Evolutionary conservation across 495 filamentous ascomycete species (phyloP).

Genomic region (Neurospora sp.): DNA sequence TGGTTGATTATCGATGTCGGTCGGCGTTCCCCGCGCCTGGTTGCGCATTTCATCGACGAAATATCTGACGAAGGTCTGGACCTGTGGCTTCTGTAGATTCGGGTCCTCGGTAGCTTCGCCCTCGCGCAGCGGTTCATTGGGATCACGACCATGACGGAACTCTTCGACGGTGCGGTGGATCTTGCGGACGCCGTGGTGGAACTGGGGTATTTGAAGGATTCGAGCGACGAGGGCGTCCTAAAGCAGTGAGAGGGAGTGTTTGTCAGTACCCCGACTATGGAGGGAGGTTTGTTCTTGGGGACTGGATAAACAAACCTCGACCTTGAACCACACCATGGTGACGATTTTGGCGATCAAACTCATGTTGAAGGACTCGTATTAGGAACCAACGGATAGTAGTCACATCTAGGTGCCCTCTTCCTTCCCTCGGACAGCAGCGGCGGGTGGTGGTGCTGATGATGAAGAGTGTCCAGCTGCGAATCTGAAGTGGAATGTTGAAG

Average conservation of each 20-base stretch:
- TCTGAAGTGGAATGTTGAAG: not conserved
- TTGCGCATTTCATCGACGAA: conserved; percentile 31
- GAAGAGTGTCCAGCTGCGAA: not conserved
- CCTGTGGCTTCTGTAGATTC: not conserved
- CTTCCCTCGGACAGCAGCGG: not conserved
- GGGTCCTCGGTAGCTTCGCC: conserved; percentile 27
- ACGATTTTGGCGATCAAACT: not conserved
- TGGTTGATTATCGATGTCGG: conserved; percentile 1
- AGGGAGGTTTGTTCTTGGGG: not conserved
- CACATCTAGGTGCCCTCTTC: not conserved
- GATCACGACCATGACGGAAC: conserved; percentile 28
- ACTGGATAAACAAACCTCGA: not conserved
- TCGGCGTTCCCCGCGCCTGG: conserved; percentile 25
- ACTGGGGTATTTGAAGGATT: conserved; percentile 25
- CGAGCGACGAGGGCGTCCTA: not conserved
- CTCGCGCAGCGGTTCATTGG: conserved; percentile 29
- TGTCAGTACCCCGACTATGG: not conserved
- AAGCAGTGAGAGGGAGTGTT: not conserved
- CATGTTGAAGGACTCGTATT: not conserved
- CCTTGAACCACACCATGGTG: not conserved
- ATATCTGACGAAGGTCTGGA: conserved; percentile 19
- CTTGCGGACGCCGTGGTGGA: conserved; percentile 31
- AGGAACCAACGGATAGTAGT: not conserved
- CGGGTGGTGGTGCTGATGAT: not conserved
- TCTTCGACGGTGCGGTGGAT: conserved; percentile 32